Percentiles rank a stretch among this genome's conserved stretches.
phyloP scores from a whole-genome alignment of 345 rosid genomes.

The Ailanthus altissimus region DNA sequence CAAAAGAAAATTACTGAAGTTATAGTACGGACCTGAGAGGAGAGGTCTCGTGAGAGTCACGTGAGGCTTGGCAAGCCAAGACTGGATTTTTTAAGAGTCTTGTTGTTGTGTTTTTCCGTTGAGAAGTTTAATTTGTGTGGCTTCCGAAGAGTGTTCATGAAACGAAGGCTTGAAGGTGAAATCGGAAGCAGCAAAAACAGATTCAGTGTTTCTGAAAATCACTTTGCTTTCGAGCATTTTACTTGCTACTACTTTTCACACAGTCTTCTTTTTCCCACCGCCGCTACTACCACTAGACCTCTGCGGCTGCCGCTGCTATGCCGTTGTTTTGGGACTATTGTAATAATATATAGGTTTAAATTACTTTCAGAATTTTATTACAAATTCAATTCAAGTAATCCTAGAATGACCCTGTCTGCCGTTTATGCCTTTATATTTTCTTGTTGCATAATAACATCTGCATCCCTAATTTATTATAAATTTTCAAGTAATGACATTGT shows the following conservation, averaged over 20 bases:
- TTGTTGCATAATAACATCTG: too few species aligned
- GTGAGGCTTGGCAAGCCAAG: slow-evolving; percentile 29
- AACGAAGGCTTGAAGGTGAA: slow-evolving; percentile 7
- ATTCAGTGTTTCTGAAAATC: neutral
- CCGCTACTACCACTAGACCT: neutral
- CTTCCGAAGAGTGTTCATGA: neutral
- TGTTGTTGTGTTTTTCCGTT: slow-evolving; percentile 23
- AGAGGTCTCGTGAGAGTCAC: slow-evolving; percentile 26
- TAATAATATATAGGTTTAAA: too few species aligned
- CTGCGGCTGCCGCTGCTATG: neutral
- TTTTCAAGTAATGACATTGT: too few species aligned
- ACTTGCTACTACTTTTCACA: neutral
- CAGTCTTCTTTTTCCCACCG: too few species aligned
- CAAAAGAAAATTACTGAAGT: slow-evolving; percentile 3
- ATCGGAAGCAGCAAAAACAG: neutral
- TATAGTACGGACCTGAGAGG: neutral
- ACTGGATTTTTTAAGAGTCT: slow-evolving; percentile 17
- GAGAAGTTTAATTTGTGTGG: slow-evolving; percentile 2
- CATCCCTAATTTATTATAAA: too few species aligned
- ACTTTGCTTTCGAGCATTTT: slow-evolving; percentile 11
- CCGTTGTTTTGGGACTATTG: too few species aligned
- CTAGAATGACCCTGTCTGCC: too few species aligned
- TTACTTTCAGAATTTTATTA: too few species aligned
- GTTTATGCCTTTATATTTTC: too few species aligned
- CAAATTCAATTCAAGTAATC: too few species aligned